phyloP scores from a whole-genome alignment of 805 yeast species.

The Wickerhamiella galacta region DNA sequence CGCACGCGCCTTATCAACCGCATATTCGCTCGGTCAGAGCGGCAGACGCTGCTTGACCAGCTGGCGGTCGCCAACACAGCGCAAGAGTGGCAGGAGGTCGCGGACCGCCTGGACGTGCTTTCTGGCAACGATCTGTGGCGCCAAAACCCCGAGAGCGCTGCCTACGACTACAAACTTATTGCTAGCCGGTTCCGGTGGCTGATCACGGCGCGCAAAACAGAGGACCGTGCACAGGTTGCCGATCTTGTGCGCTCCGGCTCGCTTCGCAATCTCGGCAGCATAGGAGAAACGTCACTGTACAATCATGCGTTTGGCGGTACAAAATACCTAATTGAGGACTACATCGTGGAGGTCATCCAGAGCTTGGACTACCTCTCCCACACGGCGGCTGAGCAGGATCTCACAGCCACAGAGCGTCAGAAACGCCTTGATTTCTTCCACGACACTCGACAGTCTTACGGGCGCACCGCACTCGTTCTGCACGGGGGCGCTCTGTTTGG shows the following conservation, averaged over 20 bases:
- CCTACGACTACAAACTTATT: slow-evolving; percentile 73
- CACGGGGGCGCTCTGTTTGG: slow-evolving; percentile 97
- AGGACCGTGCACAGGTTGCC: slow-evolving; percentile 21
- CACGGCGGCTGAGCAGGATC: neutral
- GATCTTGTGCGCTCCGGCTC: slow-evolving; percentile 69
- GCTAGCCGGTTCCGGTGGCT: slow-evolving; percentile 53
- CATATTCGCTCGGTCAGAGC: slow-evolving; percentile 12
- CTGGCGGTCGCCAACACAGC: slow-evolving; percentile 33
- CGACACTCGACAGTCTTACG: slow-evolving; percentile 74
- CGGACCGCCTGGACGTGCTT: slow-evolving; percentile 28
- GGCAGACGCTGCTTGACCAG: slow-evolving; percentile 12
- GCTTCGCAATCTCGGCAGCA: slow-evolving; percentile 81
- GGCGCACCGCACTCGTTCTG: slow-evolving; percentile 74
- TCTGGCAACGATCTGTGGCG: slow-evolving; percentile 34
- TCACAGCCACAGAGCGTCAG: slow-evolving; percentile 20
- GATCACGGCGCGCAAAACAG: slow-evolving; percentile 34
- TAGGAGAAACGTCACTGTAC: slow-evolving; percentile 61
- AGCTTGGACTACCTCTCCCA: slow-evolving; percentile 48
- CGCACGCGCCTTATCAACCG: slow-evolving; percentile 9
- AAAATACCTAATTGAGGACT: slow-evolving; percentile 73
- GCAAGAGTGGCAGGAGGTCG: slow-evolving; percentile 46
- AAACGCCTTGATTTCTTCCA: slow-evolving; percentile 51
- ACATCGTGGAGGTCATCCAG: slow-evolving; percentile 55
- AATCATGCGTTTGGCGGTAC: slow-evolving; percentile 79
- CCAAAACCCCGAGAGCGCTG: slow-evolving; percentile 61